Base-by-base conservation (phyloP, 352 stramenopile species). In the Hyaloperonospora arabidopsidis region DNA sequence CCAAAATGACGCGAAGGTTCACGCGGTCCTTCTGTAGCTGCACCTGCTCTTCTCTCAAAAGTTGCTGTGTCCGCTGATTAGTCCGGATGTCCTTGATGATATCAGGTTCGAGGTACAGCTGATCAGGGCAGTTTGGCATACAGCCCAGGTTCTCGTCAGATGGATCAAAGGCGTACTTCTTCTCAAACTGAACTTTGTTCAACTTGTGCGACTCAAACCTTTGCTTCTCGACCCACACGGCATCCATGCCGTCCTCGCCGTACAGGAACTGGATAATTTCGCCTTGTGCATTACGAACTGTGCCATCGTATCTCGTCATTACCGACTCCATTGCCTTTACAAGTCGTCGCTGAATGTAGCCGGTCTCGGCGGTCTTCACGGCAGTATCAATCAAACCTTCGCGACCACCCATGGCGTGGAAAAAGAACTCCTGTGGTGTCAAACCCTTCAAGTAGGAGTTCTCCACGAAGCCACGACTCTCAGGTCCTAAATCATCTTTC, bases 361-460 rank as follows among this genome's bases (percentile, higher is more conserved):
- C 97, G 22, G 97, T 99, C 64, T 98, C 93, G 34, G 96, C 95
- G 7, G 97, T 99, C 79, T 99, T 99, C 63, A 98, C 97, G 22
- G 97, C 97, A 15, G 97, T 99, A 91, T 99, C 97, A 76, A 99
- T 99, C 48, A 98, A 76, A 89, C 94, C 97, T 89, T 99, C 96
- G 67, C 95, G 90, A 77, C 96, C 96, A 87, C 95, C 95, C 96
- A 99, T 98, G 19, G 97, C 97, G 79, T 99, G 96, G 68, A 99
- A 99, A 70, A 98, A 99, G 66, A 99, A 99, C 74, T 99, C 97
- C 35, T 93, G 82, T 12, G 89, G 88, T 13, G 85, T 94, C 67
- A 97, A 60, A 49, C 89, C 89, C 66, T 96, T 96, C 45, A 99
- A 68, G 67, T 99, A 99, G 45, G 93, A 98, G 72, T 99, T 99